Conservation (phyloP, 176 grass and related monocot species). For the Carex parvula region DNA sequence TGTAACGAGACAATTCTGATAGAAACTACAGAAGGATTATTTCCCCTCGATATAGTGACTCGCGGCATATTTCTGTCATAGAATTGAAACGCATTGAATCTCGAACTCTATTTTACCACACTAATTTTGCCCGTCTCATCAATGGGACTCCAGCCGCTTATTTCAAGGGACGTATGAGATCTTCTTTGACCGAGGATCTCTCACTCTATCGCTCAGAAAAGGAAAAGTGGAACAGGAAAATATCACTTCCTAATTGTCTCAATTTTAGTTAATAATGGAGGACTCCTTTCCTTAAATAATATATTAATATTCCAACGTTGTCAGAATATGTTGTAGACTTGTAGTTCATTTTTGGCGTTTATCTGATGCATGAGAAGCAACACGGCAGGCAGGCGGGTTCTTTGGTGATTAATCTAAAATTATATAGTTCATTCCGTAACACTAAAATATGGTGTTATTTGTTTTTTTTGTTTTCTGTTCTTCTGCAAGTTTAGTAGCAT, state of each 20-base stretch:
- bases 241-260: background rate
- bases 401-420: background rate
- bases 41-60: background rate
- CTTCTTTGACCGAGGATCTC: background rate
- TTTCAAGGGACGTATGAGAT: background rate
- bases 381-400: background rate
- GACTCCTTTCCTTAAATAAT: background rate
- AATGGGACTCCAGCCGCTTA: background rate
- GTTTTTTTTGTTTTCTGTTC: background rate
- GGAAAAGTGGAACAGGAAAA: background rate
- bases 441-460: background rate
- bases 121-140: background rate
- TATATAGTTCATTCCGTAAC: background rate
- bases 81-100: background rate
- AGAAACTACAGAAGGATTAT: too few species aligned
- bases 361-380: background rate
- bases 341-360: background rate
- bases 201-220: background rate
- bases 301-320: background rate
- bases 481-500: background rate
- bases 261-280: background rate
- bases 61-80: background rate
- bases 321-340: background rate
- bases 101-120: background rate
- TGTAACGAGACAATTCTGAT: slow-evolving; percentile 4